A percentile compares a stretch with the other conserved stretches of the same genome.
Evolutionary conservation across 768 basidiomycete species (phyloP).

Genomic region (Termitomyces sp.): DNA sequence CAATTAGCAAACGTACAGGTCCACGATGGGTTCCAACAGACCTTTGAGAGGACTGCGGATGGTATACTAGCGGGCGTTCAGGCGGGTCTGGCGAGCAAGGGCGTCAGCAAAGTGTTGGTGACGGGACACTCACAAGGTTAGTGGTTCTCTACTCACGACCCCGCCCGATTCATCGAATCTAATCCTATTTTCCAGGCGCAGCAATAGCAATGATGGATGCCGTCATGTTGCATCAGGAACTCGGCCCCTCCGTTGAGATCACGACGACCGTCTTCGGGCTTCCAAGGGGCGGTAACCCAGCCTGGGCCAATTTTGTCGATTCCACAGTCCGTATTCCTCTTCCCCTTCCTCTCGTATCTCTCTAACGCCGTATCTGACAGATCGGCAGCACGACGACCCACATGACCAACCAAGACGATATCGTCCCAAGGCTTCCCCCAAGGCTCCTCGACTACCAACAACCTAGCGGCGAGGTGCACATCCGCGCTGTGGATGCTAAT

Average conservation of each 20-base stretch:
- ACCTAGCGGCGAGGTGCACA: slow-evolving; percentile 37
- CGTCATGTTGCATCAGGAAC: slow-evolving; percentile 32
- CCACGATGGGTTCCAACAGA: slow-evolving; percentile 36
- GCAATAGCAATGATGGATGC: slow-evolving; percentile 45
- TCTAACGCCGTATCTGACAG: slow-evolving; percentile 1
- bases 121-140: slow-evolving; percentile 41
- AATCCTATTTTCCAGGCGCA: slow-evolving; percentile 22
- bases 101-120: slow-evolving; percentile 28
- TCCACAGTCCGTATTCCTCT: slow-evolving; percentile 18
- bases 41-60: slow-evolving; percentile 36
- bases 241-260: slow-evolving; percentile 29
- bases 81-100: slow-evolving; percentile 23
- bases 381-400: slow-evolving; percentile 25
- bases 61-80: slow-evolving; percentile 26
- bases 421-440: slow-evolving; percentile 36
- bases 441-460: slow-evolving; percentile 33
- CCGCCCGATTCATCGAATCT: background rate
- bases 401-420: slow-evolving; percentile 39
- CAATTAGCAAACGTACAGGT: slow-evolving; percentile 26
- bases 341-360: background rate
- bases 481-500: slow-evolving; percentile 26
- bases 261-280: slow-evolving; percentile 36
- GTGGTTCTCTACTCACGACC: background rate
- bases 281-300: slow-evolving; percentile 41
- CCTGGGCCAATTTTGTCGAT: slow-evolving; percentile 40